Evolutionary conservation across 2,329 filamentous ascomycete genomes (phyloP), one percentile per base, ranked within the genome.

Genomic region (Aspergillus clavatus): DNA sequence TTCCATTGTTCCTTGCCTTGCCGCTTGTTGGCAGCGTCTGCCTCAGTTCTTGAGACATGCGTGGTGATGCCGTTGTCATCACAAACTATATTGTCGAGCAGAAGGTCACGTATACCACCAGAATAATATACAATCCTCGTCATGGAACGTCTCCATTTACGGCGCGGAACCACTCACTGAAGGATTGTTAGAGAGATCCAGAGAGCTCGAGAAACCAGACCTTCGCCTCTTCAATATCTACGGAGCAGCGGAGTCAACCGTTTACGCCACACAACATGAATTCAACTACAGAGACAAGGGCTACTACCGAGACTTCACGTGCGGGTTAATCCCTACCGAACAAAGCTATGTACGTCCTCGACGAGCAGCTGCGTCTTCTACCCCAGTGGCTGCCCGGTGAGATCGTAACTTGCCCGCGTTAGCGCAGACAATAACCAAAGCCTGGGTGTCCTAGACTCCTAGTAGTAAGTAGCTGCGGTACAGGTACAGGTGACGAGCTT

Each of bases 381-480:
- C 70, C 74, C 0, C 29, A 60, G 12, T 72, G 73, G 0, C 40
- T 65, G 2, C 53, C 65, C 0, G 75, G 75, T 3, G 72, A 77
- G 47, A 60, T 77, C 4, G 60, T 38, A n/a, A 22, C 60, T 77
- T 23, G 68, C 55, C 18, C 60, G 63, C n/a, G 50, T 50, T 23
- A 56, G 61, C 7, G 54, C 61, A 1, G 44, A 24, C 23, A 24
- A 24, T 24, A 8, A 24, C 23, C 23, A 24, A 24, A 8, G 4
- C 5, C 18, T 7, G n/a, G n/a, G n/a, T n/a, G n/a, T n/a, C n/a
- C n/a, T n/a, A n/a, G n/a, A n/a, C n/a, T n/a, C n/a, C n/a, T n/a
- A n/a, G n/a, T n/a, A n/a, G n/a, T n/a, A n/a, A n/a, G n/a, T n/a
- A n/a, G n/a, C n/a, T n/a, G n/a, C n/a, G n/a, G n/a, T n/a, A n/a